Evolutionary conservation across 78 protist genomes (phyloP), one percentile per base, ranked within the genome.

Genomic region (Dictyostelium intermedium): DNA sequence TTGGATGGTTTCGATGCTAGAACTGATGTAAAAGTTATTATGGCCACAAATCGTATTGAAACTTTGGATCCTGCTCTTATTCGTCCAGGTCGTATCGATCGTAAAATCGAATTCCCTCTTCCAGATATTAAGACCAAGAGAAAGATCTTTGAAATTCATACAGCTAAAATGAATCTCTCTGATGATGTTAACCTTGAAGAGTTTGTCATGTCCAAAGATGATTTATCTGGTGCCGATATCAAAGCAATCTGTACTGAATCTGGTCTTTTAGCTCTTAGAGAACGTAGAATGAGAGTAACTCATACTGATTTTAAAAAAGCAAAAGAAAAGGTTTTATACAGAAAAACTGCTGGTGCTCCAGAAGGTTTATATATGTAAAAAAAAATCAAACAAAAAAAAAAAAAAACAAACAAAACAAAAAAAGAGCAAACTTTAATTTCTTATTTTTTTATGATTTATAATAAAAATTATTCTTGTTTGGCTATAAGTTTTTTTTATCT

Each of bases 171-270:
- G 99, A 98, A 96, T 72, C 96, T 99, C 16, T 94, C 97, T 47
- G 97, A 97, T 9, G 99, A 99, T 93, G 99, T 99, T 25, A 92
- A 98, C 41, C 74, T 99, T 14, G 99, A 99, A 30, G 99, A 98
- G 95, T 97, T 99, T 83, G 96, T 98, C 73, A 96, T 95, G 98
- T 91, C 99, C 11, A 99, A 99, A 97, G 99, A 99, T 69, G 99
- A 99, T 34, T 84, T 99, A 1, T 92, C 98, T 32, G 99, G 99
- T 50, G 99, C 99, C 18, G 99, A 99, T 85, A 98, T 99, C 82
- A 92, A 98, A 97, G 99, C 99, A 8, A 97, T 99, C 73, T 99
- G 99, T 92, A 99, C 99, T 3, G 99, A 99, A 96, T 99, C 99
- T 16, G 99, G 99, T 8, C 94, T 99, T 30, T 84, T 99, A 1